phyloP scores from a whole-genome alignment of 2,329 filamentous ascomycete species.

The Colletotrichum plurivorum region DNA sequence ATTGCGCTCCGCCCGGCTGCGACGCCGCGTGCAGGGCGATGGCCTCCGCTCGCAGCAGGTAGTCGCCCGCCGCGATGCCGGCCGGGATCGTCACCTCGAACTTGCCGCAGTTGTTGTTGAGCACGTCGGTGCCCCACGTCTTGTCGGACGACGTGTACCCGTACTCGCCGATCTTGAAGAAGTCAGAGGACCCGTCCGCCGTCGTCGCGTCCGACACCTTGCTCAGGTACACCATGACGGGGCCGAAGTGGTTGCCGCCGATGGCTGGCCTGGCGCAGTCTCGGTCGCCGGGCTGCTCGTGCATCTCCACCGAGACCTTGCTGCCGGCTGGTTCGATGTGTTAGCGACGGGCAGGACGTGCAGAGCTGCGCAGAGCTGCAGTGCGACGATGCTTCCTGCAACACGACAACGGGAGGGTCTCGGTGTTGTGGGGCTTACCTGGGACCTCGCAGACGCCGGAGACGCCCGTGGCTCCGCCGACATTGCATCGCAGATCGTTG shows the following conservation, averaged over 20 bases:
- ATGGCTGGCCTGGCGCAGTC: constrained; percentile 62
- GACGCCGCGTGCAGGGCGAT: constrained; percentile 59
- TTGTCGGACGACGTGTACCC: constrained; percentile 44
- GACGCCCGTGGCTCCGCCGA: constrained; percentile 50
- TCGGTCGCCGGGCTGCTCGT: constrained; percentile 56
- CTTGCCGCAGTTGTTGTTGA: constrained; percentile 27
- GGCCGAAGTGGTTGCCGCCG: constrained; percentile 65
- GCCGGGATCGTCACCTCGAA: constrained; percentile 49
- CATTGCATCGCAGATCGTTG: constrained; percentile 60
- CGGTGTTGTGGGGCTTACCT: constrained; percentile 10
- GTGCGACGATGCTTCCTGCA: neutral
- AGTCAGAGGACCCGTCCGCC: constrained; percentile 57
- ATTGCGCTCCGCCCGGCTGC: constrained; percentile 43
- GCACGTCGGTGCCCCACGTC: constrained; percentile 20
- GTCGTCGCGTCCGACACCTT: constrained; percentile 62
- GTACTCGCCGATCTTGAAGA: constrained; percentile 66
- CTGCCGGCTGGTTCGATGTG: constrained; percentile 46
- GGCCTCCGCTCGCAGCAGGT: constrained; percentile 59
- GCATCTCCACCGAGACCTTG: constrained; percentile 60
- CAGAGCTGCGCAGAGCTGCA: constrained; percentile 3
- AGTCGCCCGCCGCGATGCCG: constrained; percentile 57
- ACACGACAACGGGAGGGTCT: neutral
- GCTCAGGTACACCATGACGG: constrained; percentile 62
- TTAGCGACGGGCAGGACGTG: neutral
- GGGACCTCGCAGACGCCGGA: constrained; percentile 40